Base-by-base conservation (phyloP, 805 yeast species). In the Lipomyces starkeyi region DNA sequence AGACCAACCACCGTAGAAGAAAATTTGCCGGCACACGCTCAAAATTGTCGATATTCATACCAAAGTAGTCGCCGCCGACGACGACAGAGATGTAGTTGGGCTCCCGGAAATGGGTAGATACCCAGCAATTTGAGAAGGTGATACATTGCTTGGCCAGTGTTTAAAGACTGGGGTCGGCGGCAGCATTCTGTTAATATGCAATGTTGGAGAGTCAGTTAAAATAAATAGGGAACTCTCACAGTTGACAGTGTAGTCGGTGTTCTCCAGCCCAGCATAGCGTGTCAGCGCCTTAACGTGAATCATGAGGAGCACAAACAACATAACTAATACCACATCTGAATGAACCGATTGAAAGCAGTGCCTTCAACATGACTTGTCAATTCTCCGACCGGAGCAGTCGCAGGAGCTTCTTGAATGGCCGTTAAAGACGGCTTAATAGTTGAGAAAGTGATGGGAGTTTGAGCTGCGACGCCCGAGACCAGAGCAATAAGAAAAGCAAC, bases 11-110 rank as follows among this genome's bases (percentile, higher is more conserved):
- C 70, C 52, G 82, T 79, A 49, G 86, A 83, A n/a, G n/a, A 55
- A 85, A 80, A 74, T 84, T 83, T 34, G 73, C 43, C 60, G 87
- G 87, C 56, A 84, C 72, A 11, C 77, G 66, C 69, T 80, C 78
- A 76, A 83, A 84, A 68, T 80, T 78, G 75, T 84, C 87, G 66
- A 79, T 80, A 67, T 78, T 78, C 63, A 84, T 80, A 32, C 85
- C 83, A 68, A 83, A 83, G 76, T 84, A 82, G 76, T 83, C 86
- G 72, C 87, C 87, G 66, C 81, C 83, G 65, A 80, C 84, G 65
- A 80, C 84, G 62, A 85, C 76, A 56, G 84, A 84, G 64, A 84
- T 73, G 74, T 84, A 84, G 78, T 85, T 85, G 71, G 87, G 86
- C 79, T 84, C 84, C 6, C n/a, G n/a, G 87, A 84, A 65, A 74